phyloP scores from a whole-genome alignment of 306 rosid genomes.

The Pyrus communis region DNA sequence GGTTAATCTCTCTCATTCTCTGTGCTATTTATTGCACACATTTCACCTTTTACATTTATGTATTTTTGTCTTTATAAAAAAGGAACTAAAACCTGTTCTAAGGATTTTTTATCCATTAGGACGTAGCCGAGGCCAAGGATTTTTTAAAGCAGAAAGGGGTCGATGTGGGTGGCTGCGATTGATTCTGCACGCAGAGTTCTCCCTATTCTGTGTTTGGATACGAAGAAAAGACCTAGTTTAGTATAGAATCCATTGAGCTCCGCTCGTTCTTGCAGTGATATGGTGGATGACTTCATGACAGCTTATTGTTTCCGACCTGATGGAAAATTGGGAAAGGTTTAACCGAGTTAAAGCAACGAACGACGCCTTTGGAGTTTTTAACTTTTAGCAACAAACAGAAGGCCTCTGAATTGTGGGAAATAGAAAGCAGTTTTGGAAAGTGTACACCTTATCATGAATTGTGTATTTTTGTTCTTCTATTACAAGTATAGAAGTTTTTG shows the following conservation, averaged over 20 bases:
- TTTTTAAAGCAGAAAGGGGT: conserved; percentile 62
- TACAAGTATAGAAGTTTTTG: not conserved
- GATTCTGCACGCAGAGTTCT: conserved; percentile 9
- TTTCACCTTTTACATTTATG: not conserved
- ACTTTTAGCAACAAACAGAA: not conserved
- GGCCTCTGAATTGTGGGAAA: not conserved
- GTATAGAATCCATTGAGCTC: not conserved
- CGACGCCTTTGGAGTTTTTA: not conserved
- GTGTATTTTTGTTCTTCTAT: not conserved
- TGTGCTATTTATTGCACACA: not conserved
- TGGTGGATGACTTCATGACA: not conserved
- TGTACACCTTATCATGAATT: not conserved
- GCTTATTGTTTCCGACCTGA: not conserved
- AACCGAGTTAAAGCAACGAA: not conserved
- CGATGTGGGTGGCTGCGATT: conserved; percentile 43
- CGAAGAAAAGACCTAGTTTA: not conserved
- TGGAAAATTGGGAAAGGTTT: not conserved
- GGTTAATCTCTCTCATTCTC: not conserved
- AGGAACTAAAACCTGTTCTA: not conserved
- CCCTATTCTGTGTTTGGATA: not conserved
- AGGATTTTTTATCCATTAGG: conserved; percentile 32
- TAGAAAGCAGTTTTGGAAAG: not conserved
- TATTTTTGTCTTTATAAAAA: not conserved
- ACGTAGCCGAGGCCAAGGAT: conserved; percentile 69
- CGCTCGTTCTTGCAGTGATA: not conserved